Base-by-base conservation (phyloP, 108 stramenopile species). In the Stephanodiscus triporus region DNA sequence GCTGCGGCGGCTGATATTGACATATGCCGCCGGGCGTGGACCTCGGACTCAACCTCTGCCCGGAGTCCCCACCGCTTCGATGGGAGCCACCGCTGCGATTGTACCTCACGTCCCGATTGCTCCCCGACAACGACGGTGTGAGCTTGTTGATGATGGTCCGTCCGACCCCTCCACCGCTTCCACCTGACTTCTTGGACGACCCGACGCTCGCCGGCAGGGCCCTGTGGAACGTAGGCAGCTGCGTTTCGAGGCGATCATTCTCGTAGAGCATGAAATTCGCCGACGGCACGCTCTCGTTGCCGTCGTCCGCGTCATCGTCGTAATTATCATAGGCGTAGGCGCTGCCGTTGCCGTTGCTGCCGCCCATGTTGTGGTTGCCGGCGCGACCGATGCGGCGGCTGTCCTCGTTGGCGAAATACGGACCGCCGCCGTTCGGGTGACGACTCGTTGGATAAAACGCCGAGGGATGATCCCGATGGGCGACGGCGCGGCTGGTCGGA, bases 141-240 rank as follows among this genome's bases (percentile, higher is more conserved):
- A 65, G 43, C 2, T 16, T 43, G 6, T 30, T 29, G 20, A 65
- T 65, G 47, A 65, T 45, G 26, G 40, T 34, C 38, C 63, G 23
- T 1, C 63, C 63, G 24, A 26, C 19, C 43, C 16, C 43, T 1
- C 43, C 43, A 0, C 43, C 43, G 40, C 40, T 11, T 11, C 11
- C 40, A 1, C 43, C 43, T 1, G 43, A 45, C 14, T 45, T 45
- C 43, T 16, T 45, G 43, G 63, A 65, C 38, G 23, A 26, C 0
- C 43, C 24, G 16, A 32, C 30, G 27, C 30, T 27, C 32, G 58
- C 30, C 16, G 58, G 30, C 17, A 32, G 2, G 27, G 27, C 23
- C 61, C 43, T 65, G 63, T 65, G 63, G 26, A 65, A 65, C 20
- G 63, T 43, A 4, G 63, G 63, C 2, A 65, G 63, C 24, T 48